These are phyloP conservation scores for Colletotrichum tabaci DNA, from an alignment of 2,329 filamentous ascomycete genomes.

Conservation along the genomic window DNA sequence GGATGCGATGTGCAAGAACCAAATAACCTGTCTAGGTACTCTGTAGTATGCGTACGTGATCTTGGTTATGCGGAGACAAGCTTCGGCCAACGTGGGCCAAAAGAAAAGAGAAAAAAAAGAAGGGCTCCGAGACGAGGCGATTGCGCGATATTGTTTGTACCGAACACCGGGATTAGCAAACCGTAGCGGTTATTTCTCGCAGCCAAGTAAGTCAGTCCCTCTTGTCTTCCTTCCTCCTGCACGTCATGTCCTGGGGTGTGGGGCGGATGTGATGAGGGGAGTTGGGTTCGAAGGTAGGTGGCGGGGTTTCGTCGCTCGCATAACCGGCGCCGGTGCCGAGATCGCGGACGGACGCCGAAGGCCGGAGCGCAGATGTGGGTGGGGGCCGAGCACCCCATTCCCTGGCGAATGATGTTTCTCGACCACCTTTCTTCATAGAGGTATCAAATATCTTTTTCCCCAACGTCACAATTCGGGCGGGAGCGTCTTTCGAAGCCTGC, in stretches of 20 bases:
- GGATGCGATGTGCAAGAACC: background rate
- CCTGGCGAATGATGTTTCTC: background rate
- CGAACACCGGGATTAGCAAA: background rate
- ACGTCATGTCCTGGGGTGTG: slow-evolving; percentile 30
- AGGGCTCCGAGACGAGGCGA: background rate
- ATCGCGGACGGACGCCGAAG: slow-evolving; percentile 30
- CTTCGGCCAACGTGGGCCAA: background rate
- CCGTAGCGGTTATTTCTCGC: background rate
- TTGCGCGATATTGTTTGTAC: background rate
- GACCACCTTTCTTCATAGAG: too few relatives aligned
- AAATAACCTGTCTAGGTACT: background rate
- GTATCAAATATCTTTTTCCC: background rate
- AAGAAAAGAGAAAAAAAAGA: background rate
- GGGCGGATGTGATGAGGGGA: slow-evolving; percentile 6
- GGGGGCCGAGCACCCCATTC: background rate
- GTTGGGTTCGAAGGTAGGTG: background rate
- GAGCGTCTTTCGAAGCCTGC: too few relatives aligned
- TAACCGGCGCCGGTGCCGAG: slow-evolving; percentile 38
- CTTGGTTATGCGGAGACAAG: background rate
- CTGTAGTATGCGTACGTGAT: too few relatives aligned
- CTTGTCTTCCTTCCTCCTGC: slow-evolving; percentile 14
- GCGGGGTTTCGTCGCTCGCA: slow-evolving; percentile 7
- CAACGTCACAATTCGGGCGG: background rate
- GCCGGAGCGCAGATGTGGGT: slow-evolving; percentile 14
- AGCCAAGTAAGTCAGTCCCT: background rate